Base-by-base conservation (phyloP, 208 protist genomes). In the Wallacemonas rigidus region DNA sequence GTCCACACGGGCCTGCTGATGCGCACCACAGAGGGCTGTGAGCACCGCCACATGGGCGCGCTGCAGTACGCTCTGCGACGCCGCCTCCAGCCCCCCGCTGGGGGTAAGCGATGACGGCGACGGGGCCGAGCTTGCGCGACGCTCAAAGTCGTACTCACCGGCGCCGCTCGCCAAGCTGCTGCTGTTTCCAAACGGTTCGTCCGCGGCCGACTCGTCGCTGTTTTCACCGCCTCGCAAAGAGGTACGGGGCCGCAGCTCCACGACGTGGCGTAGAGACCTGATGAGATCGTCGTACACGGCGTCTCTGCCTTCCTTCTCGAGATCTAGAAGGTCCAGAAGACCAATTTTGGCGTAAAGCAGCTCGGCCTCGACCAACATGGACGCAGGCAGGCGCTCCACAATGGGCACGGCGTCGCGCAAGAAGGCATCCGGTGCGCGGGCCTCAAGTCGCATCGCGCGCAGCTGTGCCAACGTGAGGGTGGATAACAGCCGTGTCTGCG, bases 281-380 rank as follows among this genome's bases (percentile, higher is more conserved):
- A 96, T 48, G 11, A 96, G 56, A 64, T 96, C 89, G 14, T 81
- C 82, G 61, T 94, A 96, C 40, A 96, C 76, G 6, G 87, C 77
- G 6, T 76, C 71, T 1, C 74, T 61, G 41, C 82, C 86, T 15
- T 83, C 76, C 14, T 83, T 77, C 38, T 93, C 79, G 14, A 89
- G 79, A 5, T 75, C 58, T 70, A 93, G 86, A 38, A 81, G 74
- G 56, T 92, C 82, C 6, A 96, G 76, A 47, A 96, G 74, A 3
- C 68, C 65, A 5, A 89, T 83, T 69, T 96, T 96, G 0, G 81
- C 91, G 1, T 74, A 74, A 36, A 96, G 70, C 8, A 96, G 73
- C 71, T 96, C 88, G 2, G 76, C 85, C 62, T 96, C 91, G 35
- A 96, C 72, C 11, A 79, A 70, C 74, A 91, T 83, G 44, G 78